Conservation (phyloP, 2,329 filamentous ascomycete species). For the Paraphoma chrysanthemicola region DNA sequence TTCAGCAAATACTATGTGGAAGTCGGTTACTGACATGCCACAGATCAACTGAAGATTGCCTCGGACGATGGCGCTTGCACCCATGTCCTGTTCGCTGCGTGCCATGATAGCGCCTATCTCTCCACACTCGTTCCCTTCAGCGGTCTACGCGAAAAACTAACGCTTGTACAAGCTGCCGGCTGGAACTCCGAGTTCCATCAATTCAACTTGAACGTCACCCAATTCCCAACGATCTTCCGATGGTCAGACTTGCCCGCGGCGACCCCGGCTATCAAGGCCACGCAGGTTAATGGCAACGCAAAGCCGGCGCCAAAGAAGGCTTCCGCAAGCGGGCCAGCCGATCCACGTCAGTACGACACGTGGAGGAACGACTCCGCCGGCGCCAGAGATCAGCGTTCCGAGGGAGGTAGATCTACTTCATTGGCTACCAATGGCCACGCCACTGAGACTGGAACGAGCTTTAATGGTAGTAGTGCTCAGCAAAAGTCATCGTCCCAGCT, state of each 20-base stretch:
- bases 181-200: conserved; percentile 62
- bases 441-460: conserved; percentile 9
- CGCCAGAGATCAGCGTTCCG: conserved; percentile 6
- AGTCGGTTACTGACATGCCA: conserved; percentile 5
- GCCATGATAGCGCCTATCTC: conserved; percentile 66
- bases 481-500: background rate
- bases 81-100: conserved; percentile 69
- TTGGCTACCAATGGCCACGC: conserved; percentile 8
- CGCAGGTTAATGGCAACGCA: conserved; percentile 6
- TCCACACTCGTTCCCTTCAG: conserved; percentile 62
- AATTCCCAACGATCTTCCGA: conserved; percentile 62
- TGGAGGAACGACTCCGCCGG: conserved; percentile 12
- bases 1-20: background rate
- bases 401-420: conserved; percentile 1
- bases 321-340: background rate
- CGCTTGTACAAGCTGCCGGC: conserved; percentile 60
- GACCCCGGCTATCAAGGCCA: conserved; percentile 7
- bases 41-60: conserved; percentile 56
- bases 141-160: conserved; percentile 60
- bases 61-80: conserved; percentile 67
- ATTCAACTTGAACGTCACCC: conserved; percentile 59
- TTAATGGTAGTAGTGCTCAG: conserved; percentile 4
- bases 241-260: conserved; percentile 27
- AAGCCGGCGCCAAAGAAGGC: conserved; percentile 7
- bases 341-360: conserved; percentile 7